These are phyloP conservation scores for Collybia sordida DNA, from an alignment of 768 basidiomycete genomes.

Conservation along the genomic window DNA sequence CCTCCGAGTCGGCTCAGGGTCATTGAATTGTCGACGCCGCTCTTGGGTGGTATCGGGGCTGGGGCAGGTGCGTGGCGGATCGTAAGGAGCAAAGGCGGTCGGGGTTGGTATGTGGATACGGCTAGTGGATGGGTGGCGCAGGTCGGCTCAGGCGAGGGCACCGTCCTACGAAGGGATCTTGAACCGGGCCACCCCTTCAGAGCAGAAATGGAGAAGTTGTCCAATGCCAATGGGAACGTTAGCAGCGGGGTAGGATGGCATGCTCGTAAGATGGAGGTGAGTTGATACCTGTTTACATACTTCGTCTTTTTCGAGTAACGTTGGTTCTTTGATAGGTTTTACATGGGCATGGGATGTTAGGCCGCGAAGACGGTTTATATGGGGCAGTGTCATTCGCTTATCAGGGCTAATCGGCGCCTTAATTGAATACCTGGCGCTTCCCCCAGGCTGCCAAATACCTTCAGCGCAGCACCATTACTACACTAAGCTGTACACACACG, in stretches of 20 bases:
- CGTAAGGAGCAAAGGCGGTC: slow-evolving; percentile 87
- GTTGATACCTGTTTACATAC: slow-evolving; percentile 20
- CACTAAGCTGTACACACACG: too few species aligned
- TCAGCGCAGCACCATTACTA: background rate
- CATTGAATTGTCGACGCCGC: slow-evolving; percentile 75
- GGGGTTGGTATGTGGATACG: slow-evolving; percentile 94
- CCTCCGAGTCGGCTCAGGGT: slow-evolving; percentile 79
- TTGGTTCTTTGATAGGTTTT: slow-evolving; percentile 51
- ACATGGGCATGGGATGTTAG: slow-evolving; percentile 87
- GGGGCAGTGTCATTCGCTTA: slow-evolving; percentile 95
- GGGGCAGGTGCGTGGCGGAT: slow-evolving; percentile 88
- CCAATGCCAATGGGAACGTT: slow-evolving; percentile 86
- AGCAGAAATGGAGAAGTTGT: slow-evolving; percentile 66
- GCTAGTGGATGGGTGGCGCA: slow-evolving; percentile 79
- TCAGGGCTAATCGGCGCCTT: slow-evolving; percentile 55
- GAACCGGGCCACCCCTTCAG: slow-evolving; percentile 64
- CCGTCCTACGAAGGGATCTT: slow-evolving; percentile 60
- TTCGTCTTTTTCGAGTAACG: background rate
- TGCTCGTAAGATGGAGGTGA: slow-evolving; percentile 93
- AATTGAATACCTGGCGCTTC: background rate
- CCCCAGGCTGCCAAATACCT: too few species aligned
- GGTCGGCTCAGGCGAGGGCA: slow-evolving; percentile 31
- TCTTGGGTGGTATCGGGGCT: slow-evolving; percentile 70
- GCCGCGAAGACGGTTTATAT: slow-evolving; percentile 90
- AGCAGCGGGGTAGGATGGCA: slow-evolving; percentile 94